These are phyloP conservation scores for Xylaria sp. DNA, from an alignment of 2,329 filamentous ascomycete species.

Conservation along the genomic window DNA sequence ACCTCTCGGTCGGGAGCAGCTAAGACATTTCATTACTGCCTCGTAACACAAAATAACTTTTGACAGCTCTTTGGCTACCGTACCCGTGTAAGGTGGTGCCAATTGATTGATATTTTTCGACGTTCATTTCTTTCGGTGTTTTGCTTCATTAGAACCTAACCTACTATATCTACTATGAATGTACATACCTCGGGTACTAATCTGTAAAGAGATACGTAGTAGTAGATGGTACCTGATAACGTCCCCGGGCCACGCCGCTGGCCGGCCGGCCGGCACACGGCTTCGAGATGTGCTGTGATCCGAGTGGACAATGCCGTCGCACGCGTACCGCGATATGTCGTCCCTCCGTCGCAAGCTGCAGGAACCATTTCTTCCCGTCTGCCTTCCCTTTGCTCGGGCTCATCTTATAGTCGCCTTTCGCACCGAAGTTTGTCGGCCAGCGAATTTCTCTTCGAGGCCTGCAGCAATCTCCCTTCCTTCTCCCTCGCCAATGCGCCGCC, in stretches of 20 bases:
- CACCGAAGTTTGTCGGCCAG: neutral
- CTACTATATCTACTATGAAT: neutral
- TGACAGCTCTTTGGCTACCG: too few relatives aligned
- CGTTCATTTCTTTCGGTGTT: too few relatives aligned
- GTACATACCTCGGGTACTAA: neutral
- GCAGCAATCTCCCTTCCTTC: neutral
- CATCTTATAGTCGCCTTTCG: neutral
- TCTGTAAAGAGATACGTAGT: too few relatives aligned
- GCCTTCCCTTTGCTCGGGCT: neutral
- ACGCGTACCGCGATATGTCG: neutral
- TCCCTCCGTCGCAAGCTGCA: constrained; percentile 8
- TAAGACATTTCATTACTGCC: too few relatives aligned
- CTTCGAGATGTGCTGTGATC: constrained; percentile 35
- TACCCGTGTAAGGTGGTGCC: neutral
- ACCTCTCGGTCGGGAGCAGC: too few relatives aligned
- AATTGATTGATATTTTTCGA: too few relatives aligned
- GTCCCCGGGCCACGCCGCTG: constrained; percentile 45
- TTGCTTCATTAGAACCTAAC: too few relatives aligned
- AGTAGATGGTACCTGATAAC: neutral
- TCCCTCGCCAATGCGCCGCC: neutral
- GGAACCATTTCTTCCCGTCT: constrained; percentile 1
- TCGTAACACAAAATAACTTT: too few relatives aligned
- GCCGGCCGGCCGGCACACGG: constrained; percentile 45
- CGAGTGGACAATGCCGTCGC: constrained; percentile 41
- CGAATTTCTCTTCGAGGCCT: constrained; percentile 9